phyloP scores from a whole-genome alignment of 768 basidiomycete species.

The Atractiella rhizophila region DNA sequence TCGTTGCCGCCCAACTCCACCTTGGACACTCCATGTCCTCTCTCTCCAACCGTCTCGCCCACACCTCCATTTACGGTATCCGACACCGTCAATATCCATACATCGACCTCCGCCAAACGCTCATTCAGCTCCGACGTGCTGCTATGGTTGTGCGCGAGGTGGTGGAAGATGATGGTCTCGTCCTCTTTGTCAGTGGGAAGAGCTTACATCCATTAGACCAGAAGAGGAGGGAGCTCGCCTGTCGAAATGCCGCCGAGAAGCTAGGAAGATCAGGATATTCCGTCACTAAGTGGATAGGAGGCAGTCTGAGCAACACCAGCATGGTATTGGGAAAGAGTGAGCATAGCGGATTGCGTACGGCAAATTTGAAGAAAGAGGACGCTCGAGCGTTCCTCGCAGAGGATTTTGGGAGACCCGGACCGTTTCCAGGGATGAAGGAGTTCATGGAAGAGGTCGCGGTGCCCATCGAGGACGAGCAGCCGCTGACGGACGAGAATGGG shows the following conservation, averaged over 20 bases:
- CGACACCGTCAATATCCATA: conserved; percentile 56
- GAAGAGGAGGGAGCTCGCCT: conserved; percentile 43
- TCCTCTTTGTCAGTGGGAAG: conserved; percentile 53
- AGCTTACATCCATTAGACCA: conserved; percentile 32
- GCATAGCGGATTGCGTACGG: background rate
- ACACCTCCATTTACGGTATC: conserved; percentile 75
- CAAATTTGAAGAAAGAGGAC: background rate
- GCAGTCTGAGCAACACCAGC: conserved; percentile 69
- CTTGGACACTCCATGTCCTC: conserved; percentile 55
- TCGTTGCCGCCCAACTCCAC: conserved; percentile 79
- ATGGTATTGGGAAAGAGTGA: conserved; percentile 37
- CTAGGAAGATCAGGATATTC: conserved; percentile 58
- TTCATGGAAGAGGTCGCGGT: too few species aligned
- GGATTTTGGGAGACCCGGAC: too few species aligned
- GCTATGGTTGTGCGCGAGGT: conserved; percentile 63
- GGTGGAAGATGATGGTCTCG: conserved; percentile 50
- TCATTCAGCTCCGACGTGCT: conserved; percentile 72
- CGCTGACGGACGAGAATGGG: too few species aligned
- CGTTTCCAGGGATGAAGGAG: too few species aligned
- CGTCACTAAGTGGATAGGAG: conserved; percentile 71
- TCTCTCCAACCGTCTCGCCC: conserved; percentile 66
- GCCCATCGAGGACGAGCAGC: too few species aligned
- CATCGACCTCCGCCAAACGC: conserved; percentile 81
- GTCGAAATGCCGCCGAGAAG: conserved; percentile 53
- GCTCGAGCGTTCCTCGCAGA: background rate